Base-by-base conservation (phyloP, 2,329 filamentous ascomycete species). In the Thermothelomyces thermophilus region DNA sequence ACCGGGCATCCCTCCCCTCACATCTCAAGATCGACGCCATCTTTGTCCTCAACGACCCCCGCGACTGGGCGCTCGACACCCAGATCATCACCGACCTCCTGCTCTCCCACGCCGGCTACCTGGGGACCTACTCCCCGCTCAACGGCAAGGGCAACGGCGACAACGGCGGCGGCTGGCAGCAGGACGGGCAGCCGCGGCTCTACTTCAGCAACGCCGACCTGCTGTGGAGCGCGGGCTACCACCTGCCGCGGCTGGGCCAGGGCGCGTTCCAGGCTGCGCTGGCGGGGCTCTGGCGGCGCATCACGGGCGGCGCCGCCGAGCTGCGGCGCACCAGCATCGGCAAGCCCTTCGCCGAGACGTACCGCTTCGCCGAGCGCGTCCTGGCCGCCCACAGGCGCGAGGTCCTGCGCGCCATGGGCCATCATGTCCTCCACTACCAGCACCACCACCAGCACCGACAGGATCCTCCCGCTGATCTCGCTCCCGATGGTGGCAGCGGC, bases 131-230 rank as follows among this genome's bases (percentile, higher is more conserved):
- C 36, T 91, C 87, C 0, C 57, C 74, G 10, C 82, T 80, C 63
- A 95, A 95, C 64, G 84, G 83, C 36, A 71, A 83, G 35, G 17
- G 13, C 3, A 37, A 17, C n/a, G 16, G 35, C 3, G 35, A n/a
- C 9, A 10, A 10, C 13, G 87, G 90, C 64, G 71, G 73, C 50
- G 89, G 88, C n/a, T 95, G 86, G 74, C 87, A 90, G 63, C 78
- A 83, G 57, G 87, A 94, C 64, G 79, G 77, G 1, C 90, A 95
- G 66, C 89, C 93, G 0, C 73, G 73, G 16, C 70, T 97, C 6
- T 95, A 85, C 73, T 95, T 94, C 66, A 90, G 84, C 40, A 97
- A 97, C 66, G 82, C 87, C 1, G 93, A 98, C 68, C 72, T 97
- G 3, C 77, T 90, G 62, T 98, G 90, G 90, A 86, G 89, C 45